These are phyloP conservation scores for Croton setiger DNA, from an alignment of 441 rosid species.

Conservation along the genomic window DNA sequence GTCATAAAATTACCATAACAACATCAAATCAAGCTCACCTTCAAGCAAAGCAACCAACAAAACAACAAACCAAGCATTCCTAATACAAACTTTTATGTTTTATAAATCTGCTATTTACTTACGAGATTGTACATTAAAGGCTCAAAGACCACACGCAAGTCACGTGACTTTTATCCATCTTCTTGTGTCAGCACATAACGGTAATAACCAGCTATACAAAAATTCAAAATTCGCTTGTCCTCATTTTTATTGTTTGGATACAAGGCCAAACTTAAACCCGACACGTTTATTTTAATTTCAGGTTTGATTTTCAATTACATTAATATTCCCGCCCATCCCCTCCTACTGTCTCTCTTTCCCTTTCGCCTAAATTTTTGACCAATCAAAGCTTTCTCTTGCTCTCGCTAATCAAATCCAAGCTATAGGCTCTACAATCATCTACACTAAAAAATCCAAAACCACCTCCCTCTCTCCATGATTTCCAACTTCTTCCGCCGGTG, in stretches of 20 bases:
- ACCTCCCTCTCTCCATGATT: not conserved
- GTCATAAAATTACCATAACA: too few species aligned
- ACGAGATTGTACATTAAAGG: too few species aligned
- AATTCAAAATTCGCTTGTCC: slow-evolving; percentile 13
- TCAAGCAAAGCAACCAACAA: too few species aligned
- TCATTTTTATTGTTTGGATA: slow-evolving; percentile 6
- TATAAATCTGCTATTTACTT: too few species aligned
- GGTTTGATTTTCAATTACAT: slow-evolving; percentile 15
- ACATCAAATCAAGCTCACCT: too few species aligned
- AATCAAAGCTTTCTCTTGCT: not conserved
- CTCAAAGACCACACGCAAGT: too few species aligned
- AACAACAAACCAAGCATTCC: too few species aligned
- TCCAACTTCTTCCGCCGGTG: not conserved
- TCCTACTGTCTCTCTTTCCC: not conserved
- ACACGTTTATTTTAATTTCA: slow-evolving; percentile 9
- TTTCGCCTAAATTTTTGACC: not conserved
- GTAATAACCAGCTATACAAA: not conserved
- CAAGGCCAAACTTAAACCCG: not conserved
- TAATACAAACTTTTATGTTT: too few species aligned
- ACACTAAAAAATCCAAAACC: slow-evolving; percentile 1
- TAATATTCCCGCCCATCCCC: slow-evolving; percentile 19
- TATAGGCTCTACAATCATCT: not conserved
- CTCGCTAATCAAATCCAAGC: slow-evolving; percentile 5
- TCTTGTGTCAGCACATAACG: slow-evolving; percentile 8
- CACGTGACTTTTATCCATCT: not conserved